Evolutionary conservation across 768 basidiomycete genomes (phyloP).

Genomic region (Trametes elegans): DNA sequence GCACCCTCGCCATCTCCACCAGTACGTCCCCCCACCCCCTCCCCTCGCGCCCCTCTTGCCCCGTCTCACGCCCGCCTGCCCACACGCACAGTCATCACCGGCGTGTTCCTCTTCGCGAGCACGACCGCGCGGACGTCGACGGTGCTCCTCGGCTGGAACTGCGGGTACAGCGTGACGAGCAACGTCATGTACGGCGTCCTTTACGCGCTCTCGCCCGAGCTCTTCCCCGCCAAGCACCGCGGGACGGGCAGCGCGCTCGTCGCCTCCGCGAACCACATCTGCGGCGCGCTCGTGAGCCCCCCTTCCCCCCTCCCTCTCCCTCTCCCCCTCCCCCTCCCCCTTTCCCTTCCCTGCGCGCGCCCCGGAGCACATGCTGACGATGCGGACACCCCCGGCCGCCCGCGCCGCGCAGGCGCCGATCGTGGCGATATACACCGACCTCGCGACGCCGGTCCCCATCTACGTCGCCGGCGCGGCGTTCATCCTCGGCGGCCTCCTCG

Average conservation of each 20-base stretch:
- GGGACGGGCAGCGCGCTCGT: constrained; percentile 58
- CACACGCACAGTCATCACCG: constrained; percentile 41
- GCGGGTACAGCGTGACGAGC: constrained; percentile 53
- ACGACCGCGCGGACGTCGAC: constrained; percentile 55
- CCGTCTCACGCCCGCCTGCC: constrained; percentile 7
- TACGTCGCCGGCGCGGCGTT: constrained; percentile 55
- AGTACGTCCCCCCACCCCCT: constrained; percentile 26
- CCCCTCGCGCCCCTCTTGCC: neutral
- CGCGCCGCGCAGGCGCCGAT: constrained; percentile 50
- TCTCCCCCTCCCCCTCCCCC: neutral
- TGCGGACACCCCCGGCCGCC: no score
- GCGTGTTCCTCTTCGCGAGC: constrained; percentile 54
- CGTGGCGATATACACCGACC: constrained; percentile 47
- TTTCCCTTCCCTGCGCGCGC: neutral
- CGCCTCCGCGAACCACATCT: constrained; percentile 51
- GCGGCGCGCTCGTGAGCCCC: constrained; percentile 53
- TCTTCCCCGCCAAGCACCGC: constrained; percentile 52
- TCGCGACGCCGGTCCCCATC: constrained; percentile 50
- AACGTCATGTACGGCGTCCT: constrained; percentile 56
- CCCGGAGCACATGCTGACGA: no score
- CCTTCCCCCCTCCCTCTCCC: neutral
- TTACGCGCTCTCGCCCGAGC: constrained; percentile 44
- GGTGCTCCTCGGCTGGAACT: constrained; percentile 56
- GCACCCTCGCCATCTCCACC: constrained; percentile 52
- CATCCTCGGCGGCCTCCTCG: constrained; percentile 45